Base-by-base conservation (phyloP, 2,329 filamentous ascomycete species). In the Sclerotinia spermophila region DNA sequence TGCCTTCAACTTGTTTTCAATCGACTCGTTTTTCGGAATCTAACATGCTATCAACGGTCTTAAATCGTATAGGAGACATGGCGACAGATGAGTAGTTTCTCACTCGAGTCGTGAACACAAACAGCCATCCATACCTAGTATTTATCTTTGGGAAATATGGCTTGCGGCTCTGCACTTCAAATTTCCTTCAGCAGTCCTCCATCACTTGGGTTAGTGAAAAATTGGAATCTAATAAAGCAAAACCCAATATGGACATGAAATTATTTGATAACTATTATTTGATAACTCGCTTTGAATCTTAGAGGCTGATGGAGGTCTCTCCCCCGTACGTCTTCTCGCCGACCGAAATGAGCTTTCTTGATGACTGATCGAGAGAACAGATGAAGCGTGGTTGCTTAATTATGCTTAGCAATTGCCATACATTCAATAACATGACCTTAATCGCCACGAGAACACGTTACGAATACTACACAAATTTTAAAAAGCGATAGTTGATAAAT, bases 81-180 rank as follows among this genome's bases (percentile, higher is more conserved):
- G 48, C 4, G 13, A 3, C 5, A 27, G 13, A 27, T 17, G n/a
- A 53, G 2, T 27, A 2, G 13, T 53, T 53, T 30, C n/a, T 17
- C 5, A 30, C 11, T n/a, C 15, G 8, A 27, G 13, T 3, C 6
- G n/a, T 17, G 7, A 53, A 27, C 24, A 27, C 10, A 1, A 53
- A 17, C 27, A 27, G 0, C 27, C 0, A 17, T 30, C n/a, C 1
- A 17, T 17, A 53, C 4, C 48, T 53, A 1, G n/a, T 3, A 17
- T 17, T 3, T 27, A 17, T 27, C 27, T 27, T 8, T 30, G 2
- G 8, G 27, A 5, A 53, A 53, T 27, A 17, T 53, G 27, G 1
- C 27, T 27, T 30, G n/a, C n/a, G n/a, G 48, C 13, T 17, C 2
- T 17, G 13, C 17, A 6, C 6, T 27, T 53, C 1, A 27, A 2